Base-by-base conservation (phyloP, 2,329 filamentous ascomycete species). In the Fusarium piperis region DNA sequence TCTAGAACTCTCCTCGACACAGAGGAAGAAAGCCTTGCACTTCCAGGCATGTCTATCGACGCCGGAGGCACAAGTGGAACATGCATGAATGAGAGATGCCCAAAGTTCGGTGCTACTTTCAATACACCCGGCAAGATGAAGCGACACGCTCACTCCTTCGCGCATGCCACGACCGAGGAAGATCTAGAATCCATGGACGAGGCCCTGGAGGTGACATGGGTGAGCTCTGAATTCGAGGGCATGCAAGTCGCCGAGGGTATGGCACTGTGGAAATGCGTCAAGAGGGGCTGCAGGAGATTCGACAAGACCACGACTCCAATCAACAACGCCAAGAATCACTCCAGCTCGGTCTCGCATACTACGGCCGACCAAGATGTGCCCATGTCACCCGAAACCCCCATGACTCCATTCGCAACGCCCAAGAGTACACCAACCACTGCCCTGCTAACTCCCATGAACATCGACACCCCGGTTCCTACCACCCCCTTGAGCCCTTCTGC, bases 401-500 rank as follows among this genome's bases (percentile, higher is more conserved):
- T 35, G 30, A 30, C 13, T 7, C 23, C 26, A 1, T 56, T 60
- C 9, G 23, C 48, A 3, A 70, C 72, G 1, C 64, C 73, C 1
- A 52, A 38, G 0, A 18, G 7, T 2, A 23, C 16, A 1, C 33
- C 30, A 6, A 2, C 18, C n/a, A 3, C 35, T 2, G 16, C 64
- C 0, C 36, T 70, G 1, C 30, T 64, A 1, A 71, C 72, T 0
- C 72, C 72, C 1, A 58, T 67, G 6, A 61, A 73, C 2, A 33
- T 60, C 1, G 38, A 41, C 2, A 26, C 15, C 3, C 20, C 6
- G 33, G 41, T 36, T 3, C 20, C 28, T 4, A 18, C 12, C 12
- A 74, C 26, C 0, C 74, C 70, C 1, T 28, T 16, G 6, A 76
- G 72, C n/a, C 72, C 74, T 3, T 76, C 72, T 3, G 52, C 57